Base-by-base conservation (phyloP, 441 rosid species). In the Pelargonium australe region DNA sequence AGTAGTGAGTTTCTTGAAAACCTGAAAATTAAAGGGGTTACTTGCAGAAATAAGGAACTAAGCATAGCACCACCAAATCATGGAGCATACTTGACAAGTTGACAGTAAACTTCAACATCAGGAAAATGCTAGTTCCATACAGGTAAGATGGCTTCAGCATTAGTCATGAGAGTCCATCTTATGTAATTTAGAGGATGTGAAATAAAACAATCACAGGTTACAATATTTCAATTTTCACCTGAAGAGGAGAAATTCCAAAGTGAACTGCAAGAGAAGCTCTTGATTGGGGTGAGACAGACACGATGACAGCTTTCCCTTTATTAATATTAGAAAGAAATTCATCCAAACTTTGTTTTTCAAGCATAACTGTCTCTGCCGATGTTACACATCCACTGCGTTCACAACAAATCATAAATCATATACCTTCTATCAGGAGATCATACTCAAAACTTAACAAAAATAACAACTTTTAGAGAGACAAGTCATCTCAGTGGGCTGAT, bases 301-400 rank as follows among this genome's bases (percentile, higher is more conserved):
- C 82, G 57, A 92, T 60, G 16, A 89, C 83, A 3, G 85, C 79
- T 69, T 85, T 95, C 74, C 87, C 86, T 69, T 80, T 82, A 70
- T 78, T 70, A 60, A 91, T 79, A 47, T 85, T 85, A 20, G 89
- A 84, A 69, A 95, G 85, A 70, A 95, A 92, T 74, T 89, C 99
- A 37, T 87, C 93, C 78, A 85, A 83, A 82, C 98, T 90, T 76
- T 95, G 98, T 80, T 90, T 95, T 91, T 95, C 97, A 7, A 95
- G 97, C 97, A 95, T 89, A 69, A 92, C 89, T 0, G 97, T 86
- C 83, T 95, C 99, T 0, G 98, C 98, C 1, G 99, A 87, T n/a
- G 99, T 92, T 61, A 95, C 89, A 77, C 98, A 92, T 37, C 98
- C 99, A 65, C 99, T 95, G 77, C 76, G 83, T 11, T 25, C 44